Conservation (phyloP, 2,329 filamentous ascomycete genomes). For the Podosphaera leucotricha region DNA sequence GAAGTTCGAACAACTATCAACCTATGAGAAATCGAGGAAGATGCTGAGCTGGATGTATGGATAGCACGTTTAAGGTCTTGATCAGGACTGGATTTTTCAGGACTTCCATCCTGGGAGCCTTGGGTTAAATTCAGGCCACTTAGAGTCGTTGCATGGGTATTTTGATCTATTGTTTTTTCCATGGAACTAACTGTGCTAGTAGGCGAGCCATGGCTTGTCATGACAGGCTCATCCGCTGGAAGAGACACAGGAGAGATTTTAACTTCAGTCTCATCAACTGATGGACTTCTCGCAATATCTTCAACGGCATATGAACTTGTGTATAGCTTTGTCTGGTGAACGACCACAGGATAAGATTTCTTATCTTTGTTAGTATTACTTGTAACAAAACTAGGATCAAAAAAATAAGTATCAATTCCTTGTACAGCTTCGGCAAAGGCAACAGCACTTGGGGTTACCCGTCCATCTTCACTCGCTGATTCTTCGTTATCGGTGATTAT, state of each 20-base stretch:
- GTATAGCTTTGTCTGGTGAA: not conserved
- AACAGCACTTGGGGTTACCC: not conserved
- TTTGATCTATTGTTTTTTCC: not conserved
- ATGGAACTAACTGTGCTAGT: not conserved
- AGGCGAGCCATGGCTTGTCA: not conserved
- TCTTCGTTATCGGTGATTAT: not conserved
- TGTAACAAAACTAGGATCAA: not conserved
- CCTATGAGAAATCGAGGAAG: constrained; percentile 21
- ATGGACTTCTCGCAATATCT: not conserved
- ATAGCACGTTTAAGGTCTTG: constrained; percentile 4
- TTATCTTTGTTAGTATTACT: not conserved
- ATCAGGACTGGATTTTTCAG: not conserved
- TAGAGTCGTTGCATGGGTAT: not conserved
- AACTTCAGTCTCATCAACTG: not conserved
- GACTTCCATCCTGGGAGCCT: not conserved
- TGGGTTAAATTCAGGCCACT: not conserved
- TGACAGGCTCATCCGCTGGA: not conserved
- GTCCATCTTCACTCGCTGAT: not conserved
- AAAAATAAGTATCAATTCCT: not conserved
- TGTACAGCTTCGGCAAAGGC: not conserved
- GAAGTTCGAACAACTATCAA: constrained; percentile 31
- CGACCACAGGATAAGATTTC: not conserved
- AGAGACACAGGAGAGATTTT: not conserved
- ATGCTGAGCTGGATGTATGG: constrained; percentile 27
- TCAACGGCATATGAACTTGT: not conserved